These are phyloP conservation scores for Rutstroemia sp. DNA, from an alignment of 2,329 filamentous ascomycete species.

Conservation along the genomic window DNA sequence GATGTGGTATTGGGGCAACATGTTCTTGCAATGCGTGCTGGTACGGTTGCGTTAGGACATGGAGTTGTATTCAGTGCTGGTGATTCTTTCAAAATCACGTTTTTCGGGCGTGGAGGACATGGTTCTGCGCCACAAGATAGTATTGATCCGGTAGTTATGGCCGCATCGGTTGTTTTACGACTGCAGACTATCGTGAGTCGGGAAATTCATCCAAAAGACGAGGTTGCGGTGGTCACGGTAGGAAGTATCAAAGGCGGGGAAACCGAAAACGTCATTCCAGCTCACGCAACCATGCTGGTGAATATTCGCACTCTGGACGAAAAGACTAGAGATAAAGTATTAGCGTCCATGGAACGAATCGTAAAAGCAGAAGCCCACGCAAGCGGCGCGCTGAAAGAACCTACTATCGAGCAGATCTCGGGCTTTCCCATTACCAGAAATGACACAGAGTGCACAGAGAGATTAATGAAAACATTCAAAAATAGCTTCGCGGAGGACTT, in stretches of 20 bases:
- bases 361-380: constrained; percentile 42
- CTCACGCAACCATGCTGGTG: constrained; percentile 34
- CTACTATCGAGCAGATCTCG: constrained; percentile 14
- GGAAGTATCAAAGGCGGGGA: constrained; percentile 37
- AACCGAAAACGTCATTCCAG: constrained; percentile 39
- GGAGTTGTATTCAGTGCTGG: constrained; percentile 32
- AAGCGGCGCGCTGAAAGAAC: constrained; percentile 35
- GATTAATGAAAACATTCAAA: constrained; percentile 11
- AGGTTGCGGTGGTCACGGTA: constrained; percentile 38
- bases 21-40: constrained; percentile 37
- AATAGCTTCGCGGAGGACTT: constrained; percentile 19
- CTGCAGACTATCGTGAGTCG: constrained; percentile 35
- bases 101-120: constrained; percentile 39
- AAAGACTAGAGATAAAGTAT: constrained; percentile 30
- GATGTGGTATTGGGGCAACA: constrained; percentile 49
- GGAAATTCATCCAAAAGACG: constrained; percentile 31
- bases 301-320: constrained; percentile 34
- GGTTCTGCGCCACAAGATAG: constrained; percentile 34
- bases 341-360: constrained; percentile 35
- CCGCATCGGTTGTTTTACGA: constrained; percentile 34
- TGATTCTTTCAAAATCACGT: constrained; percentile 32
- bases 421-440: constrained; percentile 22
- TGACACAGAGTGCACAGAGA: constrained; percentile 13
- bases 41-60: constrained; percentile 28
- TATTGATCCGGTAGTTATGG: constrained; percentile 41